phyloP scores from a whole-genome alignment of 805 yeast genomes.

The Hanseniaspora guilliermondii region DNA sequence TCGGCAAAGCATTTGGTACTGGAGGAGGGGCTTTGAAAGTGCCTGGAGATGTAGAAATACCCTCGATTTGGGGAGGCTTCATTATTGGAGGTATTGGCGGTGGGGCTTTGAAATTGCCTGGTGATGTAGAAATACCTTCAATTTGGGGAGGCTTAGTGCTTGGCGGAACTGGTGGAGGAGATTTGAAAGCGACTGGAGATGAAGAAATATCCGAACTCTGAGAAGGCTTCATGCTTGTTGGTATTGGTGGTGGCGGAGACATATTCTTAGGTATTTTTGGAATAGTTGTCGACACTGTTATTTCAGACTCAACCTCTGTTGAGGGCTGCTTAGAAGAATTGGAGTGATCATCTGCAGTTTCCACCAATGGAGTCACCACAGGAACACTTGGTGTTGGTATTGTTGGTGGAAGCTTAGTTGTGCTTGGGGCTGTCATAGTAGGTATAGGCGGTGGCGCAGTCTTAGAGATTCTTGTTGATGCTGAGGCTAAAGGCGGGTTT shows the following conservation, averaged over 20 bases:
- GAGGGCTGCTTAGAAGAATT: not conserved
- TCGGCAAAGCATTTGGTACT: conserved; percentile 11
- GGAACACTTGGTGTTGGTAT: too few species aligned
- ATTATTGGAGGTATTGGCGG: conserved; percentile 14
- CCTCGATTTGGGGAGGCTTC: not conserved
- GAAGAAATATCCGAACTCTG: not conserved
- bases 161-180: conserved; percentile 13
- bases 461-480: conserved; percentile 10
- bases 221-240: conserved; percentile 13
- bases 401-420: too few species aligned
- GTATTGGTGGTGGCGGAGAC: conserved; percentile 4
- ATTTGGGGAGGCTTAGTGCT: too few species aligned
- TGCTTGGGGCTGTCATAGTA: too few species aligned
- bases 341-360: too few species aligned
- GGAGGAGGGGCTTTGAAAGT: not conserved
- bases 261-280: conserved; percentile 16
- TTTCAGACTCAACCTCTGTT: not conserved
- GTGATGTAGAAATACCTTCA: too few species aligned
- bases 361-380: too few species aligned
- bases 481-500: conserved; percentile 14
- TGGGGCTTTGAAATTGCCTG: too few species aligned
- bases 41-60: not conserved
- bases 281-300: conserved; percentile 8
- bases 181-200: too few species aligned
- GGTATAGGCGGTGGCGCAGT: not conserved